Conservation (phyloP, 2,329 filamentous ascomycete genomes). For the Mollisia scopiformis region DNA sequence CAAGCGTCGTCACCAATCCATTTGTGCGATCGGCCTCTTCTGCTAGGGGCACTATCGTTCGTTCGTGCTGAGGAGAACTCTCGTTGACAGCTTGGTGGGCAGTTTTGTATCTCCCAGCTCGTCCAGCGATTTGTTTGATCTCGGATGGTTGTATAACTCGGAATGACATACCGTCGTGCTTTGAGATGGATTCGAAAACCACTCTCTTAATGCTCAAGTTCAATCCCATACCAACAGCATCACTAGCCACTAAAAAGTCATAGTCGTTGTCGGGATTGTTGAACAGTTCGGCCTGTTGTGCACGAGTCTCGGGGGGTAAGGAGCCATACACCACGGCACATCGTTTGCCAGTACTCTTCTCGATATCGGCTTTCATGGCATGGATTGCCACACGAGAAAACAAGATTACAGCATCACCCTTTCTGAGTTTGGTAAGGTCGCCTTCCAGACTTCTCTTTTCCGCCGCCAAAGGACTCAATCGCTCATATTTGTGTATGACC, state of each 20-base stretch:
- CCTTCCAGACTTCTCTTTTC: conserved; percentile 65
- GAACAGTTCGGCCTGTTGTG: conserved; percentile 88
- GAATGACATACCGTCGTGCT: conserved; percentile 65
- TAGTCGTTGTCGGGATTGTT: conserved; percentile 96
- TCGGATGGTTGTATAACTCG: conserved; percentile 71
- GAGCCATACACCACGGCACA: conserved; percentile 94
- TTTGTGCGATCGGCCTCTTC: conserved; percentile 36
- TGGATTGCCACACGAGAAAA: conserved; percentile 87
- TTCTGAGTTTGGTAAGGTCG: conserved; percentile 69
- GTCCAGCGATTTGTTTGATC: conserved; percentile 92
- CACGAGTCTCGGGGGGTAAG: conserved; percentile 88
- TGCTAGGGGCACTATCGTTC: background rate
- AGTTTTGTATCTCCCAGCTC: conserved; percentile 84
- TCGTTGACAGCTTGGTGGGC: conserved; percentile 57
- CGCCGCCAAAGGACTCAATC: conserved; percentile 76
- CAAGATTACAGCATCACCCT: conserved; percentile 87
- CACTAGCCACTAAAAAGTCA: conserved; percentile 89
- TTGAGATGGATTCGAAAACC: conserved; percentile 79
- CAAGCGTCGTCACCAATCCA: conserved; percentile 80
- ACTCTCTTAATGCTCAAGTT: conserved; percentile 92
- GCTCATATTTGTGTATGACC: conserved; percentile 79
- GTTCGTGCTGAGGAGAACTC: background rate
- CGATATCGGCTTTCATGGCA: conserved; percentile 75
- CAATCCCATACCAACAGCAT: conserved; percentile 96
- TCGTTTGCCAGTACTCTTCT: conserved; percentile 73